Percentiles rank a stretch among this genome's conserved stretches.
Evolutionary conservation across 1,284 basidiomycete species (phyloP).

Genomic region (Singerocomus inundabilis): DNA sequence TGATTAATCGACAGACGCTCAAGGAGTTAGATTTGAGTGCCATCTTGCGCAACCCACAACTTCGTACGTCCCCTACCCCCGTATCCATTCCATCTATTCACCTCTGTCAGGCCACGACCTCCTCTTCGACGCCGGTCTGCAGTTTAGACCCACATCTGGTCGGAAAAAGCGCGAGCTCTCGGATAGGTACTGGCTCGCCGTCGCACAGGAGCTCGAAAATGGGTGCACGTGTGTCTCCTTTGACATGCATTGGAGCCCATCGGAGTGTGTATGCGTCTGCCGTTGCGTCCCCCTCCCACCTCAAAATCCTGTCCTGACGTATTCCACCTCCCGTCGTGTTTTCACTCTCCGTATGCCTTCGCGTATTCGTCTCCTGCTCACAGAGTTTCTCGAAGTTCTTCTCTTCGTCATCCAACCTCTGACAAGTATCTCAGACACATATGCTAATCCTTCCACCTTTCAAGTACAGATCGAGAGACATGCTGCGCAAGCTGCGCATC

Average conservation of each 20-base stretch:
- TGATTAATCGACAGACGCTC: constrained; percentile 81
- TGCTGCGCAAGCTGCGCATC: constrained; percentile 55
- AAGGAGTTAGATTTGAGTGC: constrained; percentile 83
- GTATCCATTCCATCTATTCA: constrained; percentile 12
- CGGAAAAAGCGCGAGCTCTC: constrained; percentile 73
- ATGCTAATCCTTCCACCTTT: constrained; percentile 51
- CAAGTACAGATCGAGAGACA: constrained; percentile 56
- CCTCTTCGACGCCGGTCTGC: constrained; percentile 78
- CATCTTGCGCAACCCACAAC: constrained; percentile 86
- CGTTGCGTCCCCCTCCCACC: constrained; percentile 40
- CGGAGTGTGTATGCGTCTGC: constrained; percentile 62
- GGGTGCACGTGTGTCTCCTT: constrained; percentile 87
- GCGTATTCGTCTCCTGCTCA: constrained; percentile 70
- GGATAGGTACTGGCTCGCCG: constrained; percentile 84
- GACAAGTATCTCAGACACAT: constrained; percentile 50
- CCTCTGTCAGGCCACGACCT: constrained; percentile 75
- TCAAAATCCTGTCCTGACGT: constrained; percentile 44
- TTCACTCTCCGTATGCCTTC: constrained; percentile 70
- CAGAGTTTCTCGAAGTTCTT: constrained; percentile 80
- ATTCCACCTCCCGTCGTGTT: constrained; percentile 41
- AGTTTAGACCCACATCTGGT: constrained; percentile 69
- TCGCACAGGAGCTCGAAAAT: constrained; percentile 73
- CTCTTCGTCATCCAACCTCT: constrained; percentile 79
- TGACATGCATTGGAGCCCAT: constrained; percentile 52
- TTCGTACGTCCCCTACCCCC: constrained; percentile 56